Evolutionary conservation across 2,329 filamentous ascomycete species (phyloP).

Genomic region (Fonsecaea pugnacius): DNA sequence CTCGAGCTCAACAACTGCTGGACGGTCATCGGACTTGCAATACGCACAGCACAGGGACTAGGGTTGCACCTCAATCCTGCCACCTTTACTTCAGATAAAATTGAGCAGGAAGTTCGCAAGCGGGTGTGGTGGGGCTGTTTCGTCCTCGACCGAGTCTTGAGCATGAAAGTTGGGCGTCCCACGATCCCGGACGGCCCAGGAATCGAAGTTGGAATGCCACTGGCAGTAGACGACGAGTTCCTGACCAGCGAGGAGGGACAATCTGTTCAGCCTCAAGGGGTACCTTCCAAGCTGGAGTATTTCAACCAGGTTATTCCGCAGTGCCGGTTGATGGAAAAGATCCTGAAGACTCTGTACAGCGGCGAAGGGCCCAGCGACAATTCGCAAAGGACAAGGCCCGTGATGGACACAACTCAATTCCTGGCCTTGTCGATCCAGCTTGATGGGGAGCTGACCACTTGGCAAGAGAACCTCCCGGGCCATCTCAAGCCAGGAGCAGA

Average conservation of each 20-base stretch:
- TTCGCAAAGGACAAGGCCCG: not conserved
- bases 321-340: constrained; percentile 15
- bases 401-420: constrained; percentile 7
- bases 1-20: constrained; percentile 10
- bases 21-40: constrained; percentile 13
- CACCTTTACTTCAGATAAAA: constrained; percentile 6
- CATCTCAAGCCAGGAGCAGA: constrained; percentile 11
- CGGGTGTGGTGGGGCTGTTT: constrained; percentile 15
- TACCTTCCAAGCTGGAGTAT: constrained; percentile 14
- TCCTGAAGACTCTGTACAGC: constrained; percentile 9
- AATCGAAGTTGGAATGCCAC: constrained; percentile 10
- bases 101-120: constrained; percentile 12
- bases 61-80: constrained; percentile 12
- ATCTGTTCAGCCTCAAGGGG: not conserved
- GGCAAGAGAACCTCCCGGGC: constrained; percentile 4
- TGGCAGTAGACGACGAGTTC: constrained; percentile 15
- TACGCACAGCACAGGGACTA: constrained; percentile 13
- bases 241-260: not conserved
- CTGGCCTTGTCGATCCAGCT: constrained; percentile 10
- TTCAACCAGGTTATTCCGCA: constrained; percentile 15
- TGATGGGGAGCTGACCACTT: constrained; percentile 9
- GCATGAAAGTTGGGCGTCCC: constrained; percentile 12
- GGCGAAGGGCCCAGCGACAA: not conserved
- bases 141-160: constrained; percentile 9
- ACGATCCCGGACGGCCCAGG: constrained; percentile 13